Base-by-base conservation (phyloP, 2,329 filamentous ascomycete species). In the Exophiala spinifera region DNA sequence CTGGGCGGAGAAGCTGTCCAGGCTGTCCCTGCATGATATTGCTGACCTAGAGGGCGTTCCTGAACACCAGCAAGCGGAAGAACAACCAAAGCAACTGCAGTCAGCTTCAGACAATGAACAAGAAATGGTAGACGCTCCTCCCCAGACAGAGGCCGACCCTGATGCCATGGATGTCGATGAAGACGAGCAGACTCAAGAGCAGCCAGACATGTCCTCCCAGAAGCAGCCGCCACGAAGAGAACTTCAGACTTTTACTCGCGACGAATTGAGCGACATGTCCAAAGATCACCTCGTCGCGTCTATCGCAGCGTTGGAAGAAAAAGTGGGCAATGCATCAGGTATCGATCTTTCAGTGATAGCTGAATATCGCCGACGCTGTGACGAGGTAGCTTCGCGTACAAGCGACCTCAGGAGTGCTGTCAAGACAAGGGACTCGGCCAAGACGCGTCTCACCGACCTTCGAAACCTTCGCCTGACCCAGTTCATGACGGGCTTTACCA, bases 401-500 rank as follows among this genome's bases (percentile, higher is more conserved):
- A 85, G 85, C 0, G 94, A 97, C 68, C 82, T 99, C 15, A 86
- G 88, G 49, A 79, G 82, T 48, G 90, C 92, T 2, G 83, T 99
- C 4, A 73, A 79, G 14, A 80, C 86, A 59, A 89, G 94, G 50
- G 95, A 99, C 68, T 76, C 83, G 1, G 91, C 90, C 62, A 99
- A 97, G 80, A 89, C 89, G 69, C 87, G 91, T 7, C 91, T 91
- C 64, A 92, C 97, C 66, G 91, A 96, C 62, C 84, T 99, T 49
- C 88, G 94, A 11, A 88, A 90, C 13, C 79, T 96, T 46, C 89
- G 94, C 25, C 79, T 97, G 6, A 92, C 96, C 65, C 92, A 94
- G 33, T 99, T 99, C 80, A 97, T 97, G 91, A 90, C 95, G 69
- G 94, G 95, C 36, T 97, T 99, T 76, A 87, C 87, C 66, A 87